Conservation (phyloP, 192 early-diverging fungal species). For the Backusella circina region DNA sequence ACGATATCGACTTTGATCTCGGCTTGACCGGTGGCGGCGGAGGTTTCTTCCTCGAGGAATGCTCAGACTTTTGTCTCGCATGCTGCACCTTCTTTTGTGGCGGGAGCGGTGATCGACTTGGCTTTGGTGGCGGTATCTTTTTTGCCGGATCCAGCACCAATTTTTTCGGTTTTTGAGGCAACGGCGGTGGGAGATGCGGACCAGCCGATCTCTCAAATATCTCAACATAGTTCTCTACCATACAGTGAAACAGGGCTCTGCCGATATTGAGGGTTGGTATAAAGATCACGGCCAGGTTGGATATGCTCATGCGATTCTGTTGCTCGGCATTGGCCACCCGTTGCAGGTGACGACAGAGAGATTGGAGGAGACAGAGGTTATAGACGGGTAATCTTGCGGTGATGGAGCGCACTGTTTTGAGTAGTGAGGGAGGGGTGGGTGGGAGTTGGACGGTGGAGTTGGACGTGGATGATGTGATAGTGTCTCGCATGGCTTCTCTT, state of each 20-base stretch:
- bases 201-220: conserved; percentile 25
- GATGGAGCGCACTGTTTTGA: conserved; percentile 28
- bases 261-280: conserved; percentile 55
- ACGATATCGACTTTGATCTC: conserved; percentile 27
- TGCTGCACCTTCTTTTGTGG: conserved; percentile 4
- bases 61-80: conserved; percentile 9
- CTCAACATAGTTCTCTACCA: conserved; percentile 40
- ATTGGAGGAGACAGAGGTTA: conserved; percentile 48
- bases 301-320: conserved; percentile 57
- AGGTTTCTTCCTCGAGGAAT: not conserved
- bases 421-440: conserved; percentile 21
- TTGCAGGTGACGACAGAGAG: conserved; percentile 51
- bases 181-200: conserved; percentile 6
- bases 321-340: conserved; percentile 42
- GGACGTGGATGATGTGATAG: not conserved
- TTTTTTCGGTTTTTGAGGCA: conserved; percentile 13
- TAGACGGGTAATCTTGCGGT: conserved; percentile 43
- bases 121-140: conserved; percentile 5
- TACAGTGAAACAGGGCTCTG: conserved; percentile 48
- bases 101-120: not conserved
- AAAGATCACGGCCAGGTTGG: conserved; percentile 60
- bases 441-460: conserved; percentile 1
- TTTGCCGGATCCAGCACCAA: not conserved
- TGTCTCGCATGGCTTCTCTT: not conserved
- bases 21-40: conserved; percentile 14